Evolutionary conservation across 495 filamentous ascomycete genomes (phyloP).

Genomic region (Podospora comata): DNA sequence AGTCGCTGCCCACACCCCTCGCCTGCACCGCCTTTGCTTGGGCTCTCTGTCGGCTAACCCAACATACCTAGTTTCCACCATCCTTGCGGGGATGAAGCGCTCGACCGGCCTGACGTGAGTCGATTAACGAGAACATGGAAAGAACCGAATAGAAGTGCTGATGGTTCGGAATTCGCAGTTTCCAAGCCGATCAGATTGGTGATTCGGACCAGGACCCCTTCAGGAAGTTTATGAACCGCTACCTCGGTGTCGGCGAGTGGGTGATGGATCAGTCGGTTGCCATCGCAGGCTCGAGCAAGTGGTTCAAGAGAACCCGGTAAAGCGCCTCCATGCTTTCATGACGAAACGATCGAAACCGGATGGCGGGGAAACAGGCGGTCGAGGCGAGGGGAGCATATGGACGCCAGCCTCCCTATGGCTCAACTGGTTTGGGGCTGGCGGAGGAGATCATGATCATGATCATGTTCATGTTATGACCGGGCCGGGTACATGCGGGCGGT

Average conservation of each 20-base stretch:
- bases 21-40: background rate
- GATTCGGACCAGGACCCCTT: constrained; percentile 77
- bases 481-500: constrained; percentile 11
- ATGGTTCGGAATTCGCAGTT: constrained; percentile 63
- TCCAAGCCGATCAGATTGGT: constrained; percentile 80
- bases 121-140: background rate
- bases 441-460: background rate
- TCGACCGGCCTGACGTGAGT: constrained; percentile 96
- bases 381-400: background rate
- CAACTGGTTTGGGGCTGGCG: background rate
- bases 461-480: constrained; percentile 12
- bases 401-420: background rate
- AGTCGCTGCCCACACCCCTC: constrained; percentile 29
- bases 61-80: constrained; percentile 71
- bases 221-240: constrained; percentile 89
- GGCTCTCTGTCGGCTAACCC: constrained; percentile 19
- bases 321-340: background rate
- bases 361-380: background rate
- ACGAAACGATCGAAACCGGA: background rate
- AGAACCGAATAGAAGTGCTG: constrained; percentile 21
- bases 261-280: constrained; percentile 97
- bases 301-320: constrained; percentile 85
- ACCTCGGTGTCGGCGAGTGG: constrained; percentile 94
- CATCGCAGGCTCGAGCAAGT: constrained; percentile 78
- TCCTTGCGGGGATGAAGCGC: constrained; percentile 93